These are phyloP conservation scores for Linanthus parryae DNA, from an alignment of 148 eudicot species.

Conservation along the genomic window DNA sequence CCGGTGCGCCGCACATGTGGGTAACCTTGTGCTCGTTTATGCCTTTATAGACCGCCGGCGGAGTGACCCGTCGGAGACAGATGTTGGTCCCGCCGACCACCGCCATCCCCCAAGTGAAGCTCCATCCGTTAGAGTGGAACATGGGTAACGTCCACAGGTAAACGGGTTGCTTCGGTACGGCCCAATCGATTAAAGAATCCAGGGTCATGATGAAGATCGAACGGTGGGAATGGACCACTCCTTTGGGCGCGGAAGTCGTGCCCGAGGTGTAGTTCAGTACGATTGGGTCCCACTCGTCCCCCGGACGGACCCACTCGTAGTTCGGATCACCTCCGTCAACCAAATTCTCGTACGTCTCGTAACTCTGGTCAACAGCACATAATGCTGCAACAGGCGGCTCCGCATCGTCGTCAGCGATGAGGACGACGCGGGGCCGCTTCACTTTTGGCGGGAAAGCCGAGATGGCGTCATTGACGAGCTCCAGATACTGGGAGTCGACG, in stretches of 20 bases:
- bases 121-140: slow-evolving; percentile 11
- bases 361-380: no score
- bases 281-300: slow-evolving; percentile 7
- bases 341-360: neutral
- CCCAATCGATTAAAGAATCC: slow-evolving; percentile 1
- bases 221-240: slow-evolving; percentile 9
- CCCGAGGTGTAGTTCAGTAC: slow-evolving; percentile 6
- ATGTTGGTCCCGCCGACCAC: slow-evolving; percentile 8
- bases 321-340: slow-evolving; percentile 3
- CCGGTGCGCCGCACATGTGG: slow-evolving; percentile 11
- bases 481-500: slow-evolving; percentile 2
- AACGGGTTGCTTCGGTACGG: slow-evolving; percentile 6
- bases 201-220: slow-evolving; percentile 7
- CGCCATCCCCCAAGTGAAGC: slow-evolving; percentile 11
- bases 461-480: slow-evolving; percentile 1
- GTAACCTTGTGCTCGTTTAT: slow-evolving; percentile 1
- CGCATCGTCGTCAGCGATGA: neutral
- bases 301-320: slow-evolving; percentile 7
- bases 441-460: slow-evolving; percentile 1
- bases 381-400: neutral
- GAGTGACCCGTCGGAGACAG: slow-evolving; percentile 5
- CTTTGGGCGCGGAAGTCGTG: slow-evolving; percentile 9
- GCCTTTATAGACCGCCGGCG: slow-evolving; percentile 1
- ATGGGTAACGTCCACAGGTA: slow-evolving; percentile 9
- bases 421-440: neutral